phyloP scores from a whole-genome alignment of 768 basidiomycete genomes.

The Russula compacta region DNA sequence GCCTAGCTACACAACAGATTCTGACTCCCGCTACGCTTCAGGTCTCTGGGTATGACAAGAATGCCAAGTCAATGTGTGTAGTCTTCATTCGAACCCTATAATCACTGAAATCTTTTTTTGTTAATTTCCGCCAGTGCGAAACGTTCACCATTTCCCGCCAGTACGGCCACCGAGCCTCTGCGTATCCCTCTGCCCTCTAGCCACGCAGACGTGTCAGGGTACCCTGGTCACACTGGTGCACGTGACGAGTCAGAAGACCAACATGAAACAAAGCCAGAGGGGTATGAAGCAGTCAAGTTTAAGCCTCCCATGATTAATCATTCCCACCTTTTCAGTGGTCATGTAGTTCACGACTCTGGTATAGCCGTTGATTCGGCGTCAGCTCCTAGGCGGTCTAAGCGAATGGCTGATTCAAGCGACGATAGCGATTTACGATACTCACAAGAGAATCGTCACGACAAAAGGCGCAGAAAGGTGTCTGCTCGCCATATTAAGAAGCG shows the following conservation, averaged over 20 bases:
- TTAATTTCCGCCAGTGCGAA: neutral
- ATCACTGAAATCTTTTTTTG: neutral
- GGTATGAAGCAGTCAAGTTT: neutral
- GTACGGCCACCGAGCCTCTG: neutral
- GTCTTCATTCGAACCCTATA: neutral
- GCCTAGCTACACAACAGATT: neutral
- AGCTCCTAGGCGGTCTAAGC: conserved; percentile 11
- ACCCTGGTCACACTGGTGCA: neutral
- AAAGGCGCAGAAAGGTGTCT: conserved; percentile 20
- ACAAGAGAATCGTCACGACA: conserved; percentile 17
- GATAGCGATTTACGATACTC: conserved; percentile 14
- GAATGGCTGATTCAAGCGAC: conserved; percentile 19
- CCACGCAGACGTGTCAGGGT: neutral
- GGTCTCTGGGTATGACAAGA: conserved; percentile 6
- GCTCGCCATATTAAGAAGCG: conserved; percentile 8
- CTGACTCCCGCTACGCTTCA: conserved; percentile 2
- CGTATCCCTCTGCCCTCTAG: neutral
- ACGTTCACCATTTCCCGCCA: neutral
- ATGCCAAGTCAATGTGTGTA: conserved; percentile 2
- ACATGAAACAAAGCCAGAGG: neutral
- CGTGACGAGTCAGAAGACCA: neutral
- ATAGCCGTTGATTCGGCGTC: neutral
- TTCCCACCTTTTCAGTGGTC: neutral
- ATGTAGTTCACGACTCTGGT: neutral
- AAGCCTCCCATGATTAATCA: neutral